Percentiles rank a stretch among this genome's conserved stretches.
phyloP scores from a whole-genome alignment of 345 rosid genomes.

The Noccaea bulbosa region DNA sequence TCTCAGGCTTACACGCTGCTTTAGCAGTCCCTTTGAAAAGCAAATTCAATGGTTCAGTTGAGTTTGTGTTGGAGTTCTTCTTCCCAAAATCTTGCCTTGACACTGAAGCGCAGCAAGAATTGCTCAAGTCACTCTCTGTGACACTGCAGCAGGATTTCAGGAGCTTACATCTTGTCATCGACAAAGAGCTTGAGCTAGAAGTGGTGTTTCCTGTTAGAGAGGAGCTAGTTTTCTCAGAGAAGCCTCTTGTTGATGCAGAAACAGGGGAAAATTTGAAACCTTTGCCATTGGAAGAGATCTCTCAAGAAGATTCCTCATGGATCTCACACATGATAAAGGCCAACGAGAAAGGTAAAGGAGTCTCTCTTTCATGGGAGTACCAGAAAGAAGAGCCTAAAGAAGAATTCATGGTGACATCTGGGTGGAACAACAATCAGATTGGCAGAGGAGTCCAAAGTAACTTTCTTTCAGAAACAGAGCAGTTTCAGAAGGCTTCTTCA shows the following conservation, averaged over 20 bases:
- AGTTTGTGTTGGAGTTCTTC: conserved; percentile 87
- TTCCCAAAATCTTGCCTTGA: conserved; percentile 68
- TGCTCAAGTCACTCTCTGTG: conserved; percentile 55
- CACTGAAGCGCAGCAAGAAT: conserved; percentile 52
- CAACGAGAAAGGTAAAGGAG: conserved; percentile 68
- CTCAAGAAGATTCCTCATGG: conserved; percentile 63
- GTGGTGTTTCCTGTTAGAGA: conserved; percentile 50
- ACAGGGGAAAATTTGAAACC: conserved; percentile 31
- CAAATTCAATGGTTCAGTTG: conserved; percentile 55
- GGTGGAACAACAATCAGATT: conserved; percentile 53
- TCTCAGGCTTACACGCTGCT: conserved; percentile 74
- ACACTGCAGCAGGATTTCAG: conserved; percentile 58
- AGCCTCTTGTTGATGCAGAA: conserved; percentile 25
- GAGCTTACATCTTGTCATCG: conserved; percentile 57
- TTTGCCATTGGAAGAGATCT: conserved; percentile 51
- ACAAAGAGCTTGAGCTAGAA: conserved; percentile 59
- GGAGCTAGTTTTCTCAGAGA: conserved; percentile 43
- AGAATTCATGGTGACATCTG: conserved; percentile 60
- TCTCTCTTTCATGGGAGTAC: conserved; percentile 65
- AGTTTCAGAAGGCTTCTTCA: conserved; percentile 46
- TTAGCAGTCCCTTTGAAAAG: conserved; percentile 72
- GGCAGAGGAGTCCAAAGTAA: conserved; percentile 42
- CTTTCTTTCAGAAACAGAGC: conserved; percentile 50
- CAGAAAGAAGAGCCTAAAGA: conserved; percentile 65
- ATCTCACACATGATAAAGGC: conserved; percentile 64